Percentiles rank a stretch among this genome's conserved stretches.
Conservation (phyloP, 345 rosid species). For the Brassica rapa region DNA sequence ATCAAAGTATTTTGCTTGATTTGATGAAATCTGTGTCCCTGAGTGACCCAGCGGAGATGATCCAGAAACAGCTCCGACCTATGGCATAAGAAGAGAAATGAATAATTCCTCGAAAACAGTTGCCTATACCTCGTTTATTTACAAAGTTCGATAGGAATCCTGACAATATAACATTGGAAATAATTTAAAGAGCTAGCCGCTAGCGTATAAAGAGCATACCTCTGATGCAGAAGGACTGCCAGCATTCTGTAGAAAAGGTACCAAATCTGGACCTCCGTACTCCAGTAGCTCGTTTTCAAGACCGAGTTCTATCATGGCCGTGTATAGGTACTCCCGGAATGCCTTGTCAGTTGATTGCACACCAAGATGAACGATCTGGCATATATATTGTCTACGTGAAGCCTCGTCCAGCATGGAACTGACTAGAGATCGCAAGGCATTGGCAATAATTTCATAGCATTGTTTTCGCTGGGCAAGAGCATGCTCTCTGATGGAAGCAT, state of each 20-base stretch:
- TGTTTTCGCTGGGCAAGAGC: conserved; percentile 80
- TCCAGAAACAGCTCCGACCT: conserved; percentile 64
- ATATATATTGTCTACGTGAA: conserved; percentile 69
- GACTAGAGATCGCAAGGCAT: conserved; percentile 70
- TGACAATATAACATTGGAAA: conserved; percentile 8
- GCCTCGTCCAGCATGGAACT: conserved; percentile 65
- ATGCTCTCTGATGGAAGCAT: conserved; percentile 65
- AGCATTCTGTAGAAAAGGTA: conserved; percentile 88
- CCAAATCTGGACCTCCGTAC: conserved; percentile 96
- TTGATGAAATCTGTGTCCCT: conserved; percentile 54
- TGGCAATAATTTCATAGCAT: conserved; percentile 83
- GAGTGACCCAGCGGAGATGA: conserved; percentile 60
- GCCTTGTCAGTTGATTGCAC: conserved; percentile 87
- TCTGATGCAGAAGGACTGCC: conserved; percentile 67
- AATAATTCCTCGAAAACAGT: conserved; percentile 27
- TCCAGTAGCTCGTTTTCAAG: conserved; percentile 93
- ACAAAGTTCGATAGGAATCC: background rate
- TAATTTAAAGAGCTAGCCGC: conserved; percentile 2
- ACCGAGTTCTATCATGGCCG: conserved; percentile 80
- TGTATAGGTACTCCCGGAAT: conserved; percentile 85
- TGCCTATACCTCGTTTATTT: conserved; percentile 18
- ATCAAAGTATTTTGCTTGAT: conserved; percentile 80
- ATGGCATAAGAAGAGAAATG: conserved; percentile 30
- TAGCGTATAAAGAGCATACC: conserved; percentile 45
- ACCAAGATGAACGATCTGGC: conserved; percentile 95